Evolutionary conservation across 169 alveolate genomes (phyloP).

Genomic region (Pseudocohnilembus persalinus): DNA sequence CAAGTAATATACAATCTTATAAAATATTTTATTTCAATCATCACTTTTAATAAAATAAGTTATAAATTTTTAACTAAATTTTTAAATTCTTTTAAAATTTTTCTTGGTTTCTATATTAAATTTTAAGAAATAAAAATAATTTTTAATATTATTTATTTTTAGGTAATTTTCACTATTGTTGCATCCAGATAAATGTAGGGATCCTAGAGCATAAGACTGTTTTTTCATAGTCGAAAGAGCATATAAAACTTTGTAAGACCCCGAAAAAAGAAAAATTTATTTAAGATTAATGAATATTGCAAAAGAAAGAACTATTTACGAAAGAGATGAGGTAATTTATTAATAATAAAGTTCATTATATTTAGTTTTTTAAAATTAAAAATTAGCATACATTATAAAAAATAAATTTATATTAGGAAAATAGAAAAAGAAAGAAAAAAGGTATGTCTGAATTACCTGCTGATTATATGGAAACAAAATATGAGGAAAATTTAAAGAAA

Average conservation of each 20-base stretch:
- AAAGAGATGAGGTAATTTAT: conserved; percentile 39
- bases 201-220: conserved; percentile 69
- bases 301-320: conserved; percentile 72
- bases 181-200: conserved; percentile 82
- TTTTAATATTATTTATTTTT: too few relatives aligned
- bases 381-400: too few relatives aligned
- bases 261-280: conserved; percentile 63
- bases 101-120: too few relatives aligned
- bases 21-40: too few relatives aligned
- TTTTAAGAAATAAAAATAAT: too few relatives aligned
- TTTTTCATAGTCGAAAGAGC: conserved; percentile 72
- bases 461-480: conserved; percentile 67
- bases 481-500: conserved; percentile 65
- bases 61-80: too few relatives aligned
- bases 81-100: too few relatives aligned
- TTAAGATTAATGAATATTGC: conserved; percentile 76
- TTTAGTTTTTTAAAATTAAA: too few relatives aligned
- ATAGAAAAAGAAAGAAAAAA: conserved; percentile 53
- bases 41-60: too few relatives aligned
- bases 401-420: conserved; percentile 52
- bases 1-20: too few relatives aligned
- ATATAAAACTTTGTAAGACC: conserved; percentile 67
- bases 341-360: not conserved
- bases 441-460: conserved; percentile 69
- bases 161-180: conserved; percentile 56